These are phyloP conservation scores for Debaryomyces nepalensis DNA, from an alignment of 1,139 yeast species.

Conservation along the genomic window DNA sequence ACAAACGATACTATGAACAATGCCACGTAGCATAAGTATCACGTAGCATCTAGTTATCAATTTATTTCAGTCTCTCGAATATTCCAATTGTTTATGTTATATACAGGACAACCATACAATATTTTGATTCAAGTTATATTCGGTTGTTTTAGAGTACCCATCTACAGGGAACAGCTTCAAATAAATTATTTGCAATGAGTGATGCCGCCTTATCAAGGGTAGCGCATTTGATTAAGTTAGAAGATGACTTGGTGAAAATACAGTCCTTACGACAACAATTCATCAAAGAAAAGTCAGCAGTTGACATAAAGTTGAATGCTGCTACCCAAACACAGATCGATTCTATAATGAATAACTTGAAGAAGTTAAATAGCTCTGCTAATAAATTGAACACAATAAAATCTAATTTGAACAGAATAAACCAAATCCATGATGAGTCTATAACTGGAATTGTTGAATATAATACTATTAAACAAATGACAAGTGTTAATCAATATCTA, in stretches of 20 bases:
- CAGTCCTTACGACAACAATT: constrained; percentile 61
- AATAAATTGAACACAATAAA: constrained; percentile 52
- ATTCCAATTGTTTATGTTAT: too few relatives aligned
- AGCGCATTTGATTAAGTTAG: constrained; percentile 50
- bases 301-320: constrained; percentile 71
- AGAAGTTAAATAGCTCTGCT: constrained; percentile 41
- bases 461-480: constrained; percentile 61
- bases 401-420: constrained; percentile 61
- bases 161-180: background rate
- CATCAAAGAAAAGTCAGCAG: constrained; percentile 66
- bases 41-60: too few relatives aligned
- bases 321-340: constrained; percentile 67
- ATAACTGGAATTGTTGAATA: constrained; percentile 58
- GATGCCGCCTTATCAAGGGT: constrained; percentile 51
- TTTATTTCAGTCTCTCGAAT: too few relatives aligned
- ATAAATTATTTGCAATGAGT: constrained; percentile 31
- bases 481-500: constrained; percentile 73
- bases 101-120: background rate
- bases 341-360: constrained; percentile 47
- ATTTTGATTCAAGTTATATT: constrained; percentile 3
- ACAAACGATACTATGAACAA: too few relatives aligned
- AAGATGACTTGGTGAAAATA: constrained; percentile 64
- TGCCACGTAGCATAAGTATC: too few relatives aligned
- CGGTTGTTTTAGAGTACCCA: background rate
- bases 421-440: constrained; percentile 58